Base-by-base conservation (phyloP, 441 rosid species). In the Sinapis alba region DNA sequence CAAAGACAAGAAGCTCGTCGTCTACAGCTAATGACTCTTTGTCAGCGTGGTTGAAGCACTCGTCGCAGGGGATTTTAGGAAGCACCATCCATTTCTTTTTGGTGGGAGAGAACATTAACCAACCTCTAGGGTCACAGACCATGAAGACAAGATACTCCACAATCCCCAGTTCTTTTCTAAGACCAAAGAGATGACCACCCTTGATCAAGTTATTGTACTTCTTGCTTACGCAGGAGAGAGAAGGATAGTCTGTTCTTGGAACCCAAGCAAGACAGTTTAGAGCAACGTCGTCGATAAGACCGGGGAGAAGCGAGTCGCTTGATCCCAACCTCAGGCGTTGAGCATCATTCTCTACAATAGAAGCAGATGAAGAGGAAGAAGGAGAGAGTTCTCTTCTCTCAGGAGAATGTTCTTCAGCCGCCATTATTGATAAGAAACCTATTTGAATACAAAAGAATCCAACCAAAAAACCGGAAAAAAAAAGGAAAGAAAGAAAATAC, bases 1-100 rank as follows among this genome's bases (percentile, higher is more conserved):
- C 93, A 63, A 91, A 88, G 41, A 91, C 94, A 75, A 91, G 76
- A 71, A 91, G 82, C 79, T 91, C 90, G 72, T 83, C 80, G 18
- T 87, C 91, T 18, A 89, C 93, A 61, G 95, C 91, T 72, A 91
- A 77, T 0, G 95, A 91, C 85, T 91, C 97, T 81, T 89, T 89
- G 72, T 89, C 94, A 0, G 97, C 91, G 63, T 78, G 86, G 74
- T 87, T 85, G 84, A 91, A 88, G 73, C 94, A 91, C 36, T 89
- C 93, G 73, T 89, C 97, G 5, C 94, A 89, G 38, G 97, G 97
- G 66, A 91, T 86, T 82, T 81, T 89, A 0, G 97, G 94, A 78
- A 91, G 69, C 16, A 75, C 74, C 89, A 88, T 86, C 97, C 97
- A 89, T 73, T 86, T 91, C 66, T 82, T 75, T 58, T 82, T 84